phyloP scores from a whole-genome alignment of 2,329 filamentous ascomycete genomes.

The Nigrospora sphaerica region DNA sequence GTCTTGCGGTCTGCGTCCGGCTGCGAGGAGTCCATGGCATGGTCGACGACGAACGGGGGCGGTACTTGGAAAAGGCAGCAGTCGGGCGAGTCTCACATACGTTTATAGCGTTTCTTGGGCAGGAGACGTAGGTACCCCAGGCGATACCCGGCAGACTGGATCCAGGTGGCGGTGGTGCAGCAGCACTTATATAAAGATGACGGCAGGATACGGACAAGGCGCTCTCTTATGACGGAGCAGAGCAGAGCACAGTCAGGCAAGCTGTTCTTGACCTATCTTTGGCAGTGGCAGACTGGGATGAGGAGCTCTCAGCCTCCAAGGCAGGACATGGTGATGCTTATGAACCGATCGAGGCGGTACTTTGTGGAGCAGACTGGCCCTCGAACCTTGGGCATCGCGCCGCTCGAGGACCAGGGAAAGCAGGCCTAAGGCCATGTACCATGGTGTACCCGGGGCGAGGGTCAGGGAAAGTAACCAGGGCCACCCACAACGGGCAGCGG shows the following conservation, averaged over 20 bases:
- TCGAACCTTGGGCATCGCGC: constrained; percentile 3
- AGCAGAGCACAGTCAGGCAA: neutral
- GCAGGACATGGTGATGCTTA: constrained; percentile 5
- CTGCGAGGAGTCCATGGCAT: constrained; percentile 13
- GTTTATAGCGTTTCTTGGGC: no score
- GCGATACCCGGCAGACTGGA: no score
- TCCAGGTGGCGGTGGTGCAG: no score
- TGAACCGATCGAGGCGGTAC: constrained; percentile 5
- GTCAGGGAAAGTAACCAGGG: neutral
- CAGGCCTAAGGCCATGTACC: constrained; percentile 1
- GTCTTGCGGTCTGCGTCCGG: constrained; percentile 12
- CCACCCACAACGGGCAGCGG: neutral
- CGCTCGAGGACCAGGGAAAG: neutral
- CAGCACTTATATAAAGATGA: no score
- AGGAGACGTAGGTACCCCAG: neutral
- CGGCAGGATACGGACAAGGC: no score
- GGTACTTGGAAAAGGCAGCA: no score
- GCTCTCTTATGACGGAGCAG: no score
- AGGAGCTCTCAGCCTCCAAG: constrained; percentile 5
- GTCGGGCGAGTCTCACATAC: no score
- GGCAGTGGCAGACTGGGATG: constrained; percentile 1
- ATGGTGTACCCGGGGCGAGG: neutral
- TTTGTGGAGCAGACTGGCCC: constrained; percentile 2
- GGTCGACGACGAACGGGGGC: no score
- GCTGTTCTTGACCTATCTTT: constrained; percentile 5